These are phyloP conservation scores for Choricystis sp. DNA, from an alignment of 139 green algal species.

Conservation along the genomic window DNA sequence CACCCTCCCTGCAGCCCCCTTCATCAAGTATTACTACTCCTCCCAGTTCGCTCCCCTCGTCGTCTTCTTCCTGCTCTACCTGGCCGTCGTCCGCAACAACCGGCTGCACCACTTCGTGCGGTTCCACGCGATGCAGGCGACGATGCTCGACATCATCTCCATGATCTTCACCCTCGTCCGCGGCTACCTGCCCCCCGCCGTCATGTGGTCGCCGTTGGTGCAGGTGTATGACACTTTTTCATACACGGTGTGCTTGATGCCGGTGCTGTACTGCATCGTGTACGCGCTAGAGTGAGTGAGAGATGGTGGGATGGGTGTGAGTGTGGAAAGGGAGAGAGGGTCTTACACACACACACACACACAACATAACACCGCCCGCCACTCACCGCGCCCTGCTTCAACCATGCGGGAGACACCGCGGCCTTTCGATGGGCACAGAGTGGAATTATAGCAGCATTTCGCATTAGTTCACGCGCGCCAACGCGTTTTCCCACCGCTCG, in stretches of 20 bases:
- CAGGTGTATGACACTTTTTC: constrained; percentile 37
- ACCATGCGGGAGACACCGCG: constrained; percentile 1
- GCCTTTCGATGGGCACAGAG: constrained; percentile 12
- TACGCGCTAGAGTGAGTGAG: constrained; percentile 18
- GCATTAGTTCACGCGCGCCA: constrained; percentile 11
- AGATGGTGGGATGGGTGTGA: neutral
- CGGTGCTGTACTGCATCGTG: constrained; percentile 34
- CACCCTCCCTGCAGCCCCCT: constrained; percentile 24
- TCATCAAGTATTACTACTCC: constrained; percentile 38
- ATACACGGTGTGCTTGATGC: constrained; percentile 18
- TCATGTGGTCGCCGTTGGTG: constrained; percentile 32
- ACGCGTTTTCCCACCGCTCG: neutral
- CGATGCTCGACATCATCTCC: constrained; percentile 56
- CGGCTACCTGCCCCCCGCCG: constrained; percentile 41
- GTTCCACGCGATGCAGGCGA: constrained; percentile 64
- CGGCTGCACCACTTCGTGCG: constrained; percentile 59
- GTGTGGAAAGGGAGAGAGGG: neutral
- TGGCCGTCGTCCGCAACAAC: constrained; percentile 53
- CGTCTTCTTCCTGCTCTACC: constrained; percentile 61
- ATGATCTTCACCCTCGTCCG: constrained; percentile 53
- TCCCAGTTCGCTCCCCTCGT: constrained; percentile 51
- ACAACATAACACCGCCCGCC: neutral
- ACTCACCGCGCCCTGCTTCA: constrained; percentile 11
- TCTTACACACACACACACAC: no score
- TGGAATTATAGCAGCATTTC: constrained; percentile 1